Evolutionary conservation across 768 basidiomycete genomes (phyloP).

Genomic region (Suillus discolor): DNA sequence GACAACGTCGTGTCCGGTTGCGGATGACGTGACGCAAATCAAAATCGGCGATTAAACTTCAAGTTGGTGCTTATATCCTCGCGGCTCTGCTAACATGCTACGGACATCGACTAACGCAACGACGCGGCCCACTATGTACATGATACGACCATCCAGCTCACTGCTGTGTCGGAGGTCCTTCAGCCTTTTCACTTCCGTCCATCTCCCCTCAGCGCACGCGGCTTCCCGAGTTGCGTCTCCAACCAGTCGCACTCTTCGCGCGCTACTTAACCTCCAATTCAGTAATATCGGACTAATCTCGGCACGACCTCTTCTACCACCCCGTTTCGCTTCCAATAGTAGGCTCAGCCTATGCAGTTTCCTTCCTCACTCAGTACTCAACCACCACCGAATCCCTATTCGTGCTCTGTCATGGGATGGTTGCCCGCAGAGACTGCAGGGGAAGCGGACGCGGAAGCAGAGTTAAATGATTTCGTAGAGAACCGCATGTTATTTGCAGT

Average conservation of each 20-base stretch:
- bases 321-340: conserved; percentile 51
- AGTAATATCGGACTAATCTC: conserved; percentile 51
- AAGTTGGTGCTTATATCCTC: too few relatives aligned
- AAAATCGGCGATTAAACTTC: background rate
- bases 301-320: conserved; percentile 77
- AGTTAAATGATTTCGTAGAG: conserved; percentile 69
- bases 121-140: too few relatives aligned
- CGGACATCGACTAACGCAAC: too few relatives aligned
- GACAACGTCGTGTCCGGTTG: too few relatives aligned
- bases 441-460: conserved; percentile 42
- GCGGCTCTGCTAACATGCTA: too few relatives aligned
- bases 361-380: conserved; percentile 59
- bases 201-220: background rate
- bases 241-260: background rate
- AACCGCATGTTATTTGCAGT: conserved; percentile 53
- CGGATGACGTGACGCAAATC: background rate
- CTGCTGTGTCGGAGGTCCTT: background rate
- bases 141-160: too few relatives aligned
- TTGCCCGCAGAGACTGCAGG: conserved; percentile 44
- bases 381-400: conserved; percentile 46
- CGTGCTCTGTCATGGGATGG: conserved; percentile 67
- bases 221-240: conserved; percentile 10
- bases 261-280: conserved; percentile 22
- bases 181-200: background rate
- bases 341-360: conserved; percentile 59